phyloP scores from a whole-genome alignment of 495 filamentous ascomycete species.

The Daldinia loculata region DNA sequence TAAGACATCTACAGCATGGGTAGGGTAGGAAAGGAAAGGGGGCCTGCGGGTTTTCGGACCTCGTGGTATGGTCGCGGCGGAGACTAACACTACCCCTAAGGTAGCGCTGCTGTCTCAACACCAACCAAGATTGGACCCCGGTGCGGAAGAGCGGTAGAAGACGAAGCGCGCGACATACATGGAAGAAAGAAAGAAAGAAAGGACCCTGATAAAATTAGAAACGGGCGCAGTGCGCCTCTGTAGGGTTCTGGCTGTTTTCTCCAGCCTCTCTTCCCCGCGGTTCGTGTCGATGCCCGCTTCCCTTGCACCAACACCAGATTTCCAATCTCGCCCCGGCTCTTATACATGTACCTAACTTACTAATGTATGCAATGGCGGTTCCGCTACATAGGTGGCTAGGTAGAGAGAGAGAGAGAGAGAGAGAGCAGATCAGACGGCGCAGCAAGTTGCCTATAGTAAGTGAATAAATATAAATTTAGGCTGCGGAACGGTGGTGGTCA shows the following conservation, averaged over 20 bases:
- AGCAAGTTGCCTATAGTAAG: neutral
- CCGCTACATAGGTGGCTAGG: neutral
- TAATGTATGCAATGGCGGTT: neutral
- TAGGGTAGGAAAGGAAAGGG: neutral
- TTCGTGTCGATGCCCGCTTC: neutral
- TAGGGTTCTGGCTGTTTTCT: neutral
- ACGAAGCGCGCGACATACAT: neutral
- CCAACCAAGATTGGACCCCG: neutral
- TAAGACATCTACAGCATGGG: constrained; percentile 1
- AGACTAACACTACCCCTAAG: no score
- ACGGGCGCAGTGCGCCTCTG: constrained; percentile 34
- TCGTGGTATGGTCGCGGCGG: constrained; percentile 16
- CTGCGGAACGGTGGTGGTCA: neutral
- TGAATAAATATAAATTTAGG: constrained; percentile 24
- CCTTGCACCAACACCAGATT: constrained; percentile 2
- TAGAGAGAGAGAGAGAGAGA: neutral
- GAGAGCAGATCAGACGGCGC: constrained; percentile 18
- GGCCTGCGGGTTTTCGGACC: neutral
- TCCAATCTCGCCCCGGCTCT: neutral
- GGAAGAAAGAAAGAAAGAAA: neutral
- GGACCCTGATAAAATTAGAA: constrained; percentile 28
- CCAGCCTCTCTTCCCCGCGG: constrained; percentile 25
- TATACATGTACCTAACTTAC: neutral
- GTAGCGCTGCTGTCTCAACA: neutral
- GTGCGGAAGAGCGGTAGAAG: constrained; percentile 1